Evolutionary conservation across 2,329 filamentous ascomycete species (phyloP).

Genomic region (Claviceps fusiformis): DNA sequence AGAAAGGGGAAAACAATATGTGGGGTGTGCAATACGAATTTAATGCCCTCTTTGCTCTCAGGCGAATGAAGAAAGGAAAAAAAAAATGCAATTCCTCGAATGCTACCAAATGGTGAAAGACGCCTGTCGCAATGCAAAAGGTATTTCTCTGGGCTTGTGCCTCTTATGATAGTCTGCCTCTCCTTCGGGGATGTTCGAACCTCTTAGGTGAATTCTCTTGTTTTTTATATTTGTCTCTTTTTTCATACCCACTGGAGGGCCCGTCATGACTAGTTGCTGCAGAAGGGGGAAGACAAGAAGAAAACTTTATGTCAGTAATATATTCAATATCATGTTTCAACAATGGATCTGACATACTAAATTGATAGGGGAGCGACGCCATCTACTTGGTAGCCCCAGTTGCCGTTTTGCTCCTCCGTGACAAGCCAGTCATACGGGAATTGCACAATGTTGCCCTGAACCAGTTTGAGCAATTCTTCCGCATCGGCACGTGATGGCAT

Average conservation of each 20-base stretch:
- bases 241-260: too few relatives aligned
- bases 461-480: constrained; percentile 64
- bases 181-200: too few relatives aligned
- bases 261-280: constrained; percentile 1
- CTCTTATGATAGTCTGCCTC: background rate
- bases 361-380: constrained; percentile 93
- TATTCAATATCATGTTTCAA: too few relatives aligned
- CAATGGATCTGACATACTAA: constrained; percentile 51
- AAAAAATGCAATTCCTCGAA: background rate
- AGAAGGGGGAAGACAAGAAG: background rate
- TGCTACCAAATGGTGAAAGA: background rate
- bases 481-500: constrained; percentile 63
- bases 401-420: constrained; percentile 80
- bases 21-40: background rate
- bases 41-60: background rate
- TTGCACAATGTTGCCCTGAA: constrained; percentile 78
- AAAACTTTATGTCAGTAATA: too few relatives aligned
- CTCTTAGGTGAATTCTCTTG: too few relatives aligned
- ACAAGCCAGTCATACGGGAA: constrained; percentile 96
- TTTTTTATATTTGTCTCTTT: too few relatives aligned
- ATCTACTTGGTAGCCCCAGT: constrained; percentile 95
- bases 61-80: background rate
- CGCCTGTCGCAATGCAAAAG: constrained; percentile 1
- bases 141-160: constrained; percentile 18
- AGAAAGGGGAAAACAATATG: background rate